Evolutionary conservation across 768 basidiomycete species (phyloP).

Genomic region (Gautieria morchelliformis): DNA sequence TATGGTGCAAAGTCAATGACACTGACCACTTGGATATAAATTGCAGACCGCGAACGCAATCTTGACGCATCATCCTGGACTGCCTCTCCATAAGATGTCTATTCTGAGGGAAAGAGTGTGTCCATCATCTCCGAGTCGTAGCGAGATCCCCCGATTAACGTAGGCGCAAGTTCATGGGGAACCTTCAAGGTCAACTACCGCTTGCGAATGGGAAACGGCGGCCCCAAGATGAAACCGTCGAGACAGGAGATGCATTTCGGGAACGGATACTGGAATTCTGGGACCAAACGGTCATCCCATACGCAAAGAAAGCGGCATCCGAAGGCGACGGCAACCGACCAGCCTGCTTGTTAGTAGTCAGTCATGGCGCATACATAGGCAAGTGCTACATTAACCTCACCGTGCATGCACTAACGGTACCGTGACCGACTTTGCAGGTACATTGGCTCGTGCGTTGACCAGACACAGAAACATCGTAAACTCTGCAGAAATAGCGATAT

Average conservation of each 20-base stretch:
- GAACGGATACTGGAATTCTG: conserved; percentile 57
- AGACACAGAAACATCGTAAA: conserved; percentile 15
- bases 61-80: conserved; percentile 39
- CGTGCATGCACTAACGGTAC: neutral
- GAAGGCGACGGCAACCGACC: conserved; percentile 17
- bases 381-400: neutral
- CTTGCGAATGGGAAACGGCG: neutral
- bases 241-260: conserved; percentile 31
- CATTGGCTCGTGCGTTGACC: conserved; percentile 41
- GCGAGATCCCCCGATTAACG: neutral
- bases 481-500: conserved; percentile 20
- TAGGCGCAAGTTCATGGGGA: conserved; percentile 44
- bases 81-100: conserved; percentile 32
- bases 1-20: neutral
- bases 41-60: conserved; percentile 60
- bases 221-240: conserved; percentile 23
- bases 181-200: conserved; percentile 39
- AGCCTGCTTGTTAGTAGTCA: conserved; percentile 45
- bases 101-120: conserved; percentile 60
- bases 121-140: neutral
- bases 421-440: conserved; percentile 14
- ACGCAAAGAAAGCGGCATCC: conserved; percentile 18
- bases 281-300: conserved; percentile 30
- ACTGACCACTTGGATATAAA: neutral
- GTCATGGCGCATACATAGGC: conserved; percentile 57